A percentile compares a stretch with the other conserved stretches of the same genome.
Evolutionary conservation across 345 rosid species (phyloP).

Genomic region (Toxicodendron radicans): DNA sequence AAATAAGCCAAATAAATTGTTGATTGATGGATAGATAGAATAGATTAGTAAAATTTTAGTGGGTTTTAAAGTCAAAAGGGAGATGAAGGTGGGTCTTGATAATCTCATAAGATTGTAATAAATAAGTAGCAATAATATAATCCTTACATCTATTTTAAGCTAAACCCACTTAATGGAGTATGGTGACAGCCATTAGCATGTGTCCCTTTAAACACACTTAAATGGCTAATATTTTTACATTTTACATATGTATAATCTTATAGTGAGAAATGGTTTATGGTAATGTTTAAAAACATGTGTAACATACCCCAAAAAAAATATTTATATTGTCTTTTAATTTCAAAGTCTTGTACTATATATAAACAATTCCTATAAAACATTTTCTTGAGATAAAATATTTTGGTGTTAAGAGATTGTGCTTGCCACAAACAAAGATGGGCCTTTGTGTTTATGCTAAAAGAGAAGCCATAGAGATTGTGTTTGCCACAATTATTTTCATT

Average conservation of each 20-base stretch:
- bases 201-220: slow-evolving; percentile 18
- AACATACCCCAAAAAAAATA: too few relatives aligned
- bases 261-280: too few relatives aligned
- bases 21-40: neutral
- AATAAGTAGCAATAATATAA: slow-evolving; percentile 1
- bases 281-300: too few relatives aligned
- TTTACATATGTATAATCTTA: too few relatives aligned
- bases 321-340: too few relatives aligned
- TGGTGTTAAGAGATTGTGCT: too few relatives aligned
- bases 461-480: neutral
- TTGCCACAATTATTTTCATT: neutral
- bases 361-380: too few relatives aligned
- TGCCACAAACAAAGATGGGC: neutral
- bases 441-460: neutral
- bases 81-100: slow-evolving; percentile 21
- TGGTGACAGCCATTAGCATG: slow-evolving; percentile 29
- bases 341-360: too few relatives aligned
- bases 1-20: neutral
- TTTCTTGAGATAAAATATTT: too few relatives aligned
- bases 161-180: slow-evolving; percentile 16
- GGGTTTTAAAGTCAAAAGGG: slow-evolving; percentile 5
- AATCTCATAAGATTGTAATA: neutral
- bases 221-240: neutral
- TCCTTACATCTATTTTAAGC: neutral
- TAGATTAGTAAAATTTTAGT: slow-evolving; percentile 8